Evolutionary conservation across 768 basidiomycete species (phyloP).

Genomic region (Suillus occidentalis): DNA sequence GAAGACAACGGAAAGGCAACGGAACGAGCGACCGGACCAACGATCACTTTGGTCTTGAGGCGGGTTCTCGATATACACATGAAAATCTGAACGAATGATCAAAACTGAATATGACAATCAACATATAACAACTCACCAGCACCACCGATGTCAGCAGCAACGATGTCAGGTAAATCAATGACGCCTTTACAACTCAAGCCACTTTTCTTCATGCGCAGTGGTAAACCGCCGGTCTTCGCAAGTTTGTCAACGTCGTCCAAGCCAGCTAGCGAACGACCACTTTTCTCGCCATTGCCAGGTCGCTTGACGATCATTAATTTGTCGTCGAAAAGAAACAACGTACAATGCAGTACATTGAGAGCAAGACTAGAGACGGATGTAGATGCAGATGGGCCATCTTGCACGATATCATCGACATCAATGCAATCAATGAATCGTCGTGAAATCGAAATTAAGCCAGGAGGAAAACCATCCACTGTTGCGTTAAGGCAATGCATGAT

Average conservation of each 20-base stretch:
- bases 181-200: constrained; percentile 84
- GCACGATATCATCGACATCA: constrained; percentile 82
- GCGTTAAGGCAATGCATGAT: constrained; percentile 84
- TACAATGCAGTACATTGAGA: constrained; percentile 68
- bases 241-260: constrained; percentile 78
- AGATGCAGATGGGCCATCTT: constrained; percentile 47
- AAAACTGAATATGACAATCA: constrained; percentile 1
- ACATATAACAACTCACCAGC: constrained; percentile 53
- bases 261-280: constrained; percentile 69
- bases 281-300: constrained; percentile 71
- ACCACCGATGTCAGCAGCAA: constrained; percentile 82
- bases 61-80: constrained; percentile 80
- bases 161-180: constrained; percentile 81
- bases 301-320: constrained; percentile 91
- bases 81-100: constrained; percentile 59
- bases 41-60: constrained; percentile 81
- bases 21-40: constrained; percentile 87
- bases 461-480: constrained; percentile 89
- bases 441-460: constrained; percentile 84
- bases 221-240: constrained; percentile 60
- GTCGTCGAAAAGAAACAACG: constrained; percentile 92
- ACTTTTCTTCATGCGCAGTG: constrained; percentile 69
- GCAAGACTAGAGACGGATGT: constrained; percentile 43
- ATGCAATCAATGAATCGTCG: constrained; percentile 89
- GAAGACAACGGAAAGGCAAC: constrained; percentile 74